These are phyloP conservation scores for Skeletonema tropicum DNA, from an alignment of 108 stramenopile genomes.

Conservation along the genomic window DNA sequence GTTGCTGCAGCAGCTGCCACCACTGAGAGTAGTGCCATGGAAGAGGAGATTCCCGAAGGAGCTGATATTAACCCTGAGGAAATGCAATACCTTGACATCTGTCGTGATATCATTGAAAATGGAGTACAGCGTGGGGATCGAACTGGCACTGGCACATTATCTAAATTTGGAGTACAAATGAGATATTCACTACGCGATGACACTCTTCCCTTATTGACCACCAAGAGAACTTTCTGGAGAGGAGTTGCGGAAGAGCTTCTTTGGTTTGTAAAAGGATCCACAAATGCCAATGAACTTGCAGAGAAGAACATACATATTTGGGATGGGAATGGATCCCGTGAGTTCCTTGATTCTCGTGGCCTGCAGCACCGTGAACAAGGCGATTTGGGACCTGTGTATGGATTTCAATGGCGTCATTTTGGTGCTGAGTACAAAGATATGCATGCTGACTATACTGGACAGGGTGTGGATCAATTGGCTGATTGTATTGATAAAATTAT, in stretches of 20 bases:
- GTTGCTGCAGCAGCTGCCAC: conserved; percentile 9
- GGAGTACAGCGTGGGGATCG: conserved; percentile 95
- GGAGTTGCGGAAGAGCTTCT: conserved; percentile 99
- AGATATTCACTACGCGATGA: conserved; percentile 91
- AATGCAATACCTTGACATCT: conserved; percentile 92
- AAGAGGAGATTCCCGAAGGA: conserved; percentile 46
- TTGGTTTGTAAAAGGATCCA: conserved; percentile 97
- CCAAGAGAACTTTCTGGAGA: conserved; percentile 99
- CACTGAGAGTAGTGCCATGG: conserved; percentile 6
- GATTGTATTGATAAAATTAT: conserved; percentile 96
- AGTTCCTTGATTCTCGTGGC: conserved; percentile 95
- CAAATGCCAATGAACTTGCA: conserved; percentile 94
- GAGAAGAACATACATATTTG: conserved; percentile 98
- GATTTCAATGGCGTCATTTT: conserved; percentile 99
- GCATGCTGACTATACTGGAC: conserved; percentile 97
- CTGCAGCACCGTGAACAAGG: conserved; percentile 96
- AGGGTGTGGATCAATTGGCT: conserved; percentile 98
- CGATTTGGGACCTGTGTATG: conserved; percentile 99
- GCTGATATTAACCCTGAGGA: conserved; percentile 85
- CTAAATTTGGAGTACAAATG: conserved; percentile 98
- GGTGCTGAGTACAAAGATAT: conserved; percentile 97
- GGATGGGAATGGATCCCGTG: conserved; percentile 99
- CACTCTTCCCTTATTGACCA: conserved; percentile 94
- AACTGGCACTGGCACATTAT: conserved; percentile 98
- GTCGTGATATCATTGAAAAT: conserved; percentile 92